Evolutionary conservation across 306 rosid genomes (phyloP), one percentile per base, ranked within the genome.

Genomic region (Geum urbanum): DNA sequence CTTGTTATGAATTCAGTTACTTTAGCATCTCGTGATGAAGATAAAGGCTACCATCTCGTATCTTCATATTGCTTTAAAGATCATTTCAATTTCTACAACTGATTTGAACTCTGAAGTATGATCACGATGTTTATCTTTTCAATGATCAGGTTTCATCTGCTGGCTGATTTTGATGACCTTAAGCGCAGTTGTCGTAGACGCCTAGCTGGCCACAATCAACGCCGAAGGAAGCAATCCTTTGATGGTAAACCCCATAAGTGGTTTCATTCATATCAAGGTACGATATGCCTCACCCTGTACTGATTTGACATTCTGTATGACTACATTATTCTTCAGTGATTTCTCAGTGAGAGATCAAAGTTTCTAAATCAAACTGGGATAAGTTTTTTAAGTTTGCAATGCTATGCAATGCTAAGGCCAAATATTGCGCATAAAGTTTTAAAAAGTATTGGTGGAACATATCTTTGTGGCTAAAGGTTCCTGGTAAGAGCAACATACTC

Each of bases 131-230:
- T 22, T 59, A 53, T 76, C 16, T 44, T 20, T 65, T 70, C 35
- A 69, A 37, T 43, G 63, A 75, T 77, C 76, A 90, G 96, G 84
- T 90, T 90, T 77, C 96, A 90, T 79, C 65, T 84, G 81, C 88
- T 90, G 22, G 79, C 78, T 44, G 96, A 88, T 76, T 90, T 90
- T 45, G 96, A 90, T 61, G 90, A 84, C 59, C 88, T 81, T 37
- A 90, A 88, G 87, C 96, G 95, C 69, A 90, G 96, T 66, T 90
- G 96, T 74, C 91, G 96, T 40, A 86, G 91, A 72, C 96, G 95
- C 77, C 81, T 90, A 52, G 96, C 95, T 13, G 96, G 95, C 75
- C 96, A 90, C 69, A 90, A 90, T 74, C 84, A 87, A 69, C 95
- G 96, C 27, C 79, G 96, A 68, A 84, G 96, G 82, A 90, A 86